Conservation (phyloP, 768 basidiomycete genomes). For the Boletus subparvulus region DNA sequence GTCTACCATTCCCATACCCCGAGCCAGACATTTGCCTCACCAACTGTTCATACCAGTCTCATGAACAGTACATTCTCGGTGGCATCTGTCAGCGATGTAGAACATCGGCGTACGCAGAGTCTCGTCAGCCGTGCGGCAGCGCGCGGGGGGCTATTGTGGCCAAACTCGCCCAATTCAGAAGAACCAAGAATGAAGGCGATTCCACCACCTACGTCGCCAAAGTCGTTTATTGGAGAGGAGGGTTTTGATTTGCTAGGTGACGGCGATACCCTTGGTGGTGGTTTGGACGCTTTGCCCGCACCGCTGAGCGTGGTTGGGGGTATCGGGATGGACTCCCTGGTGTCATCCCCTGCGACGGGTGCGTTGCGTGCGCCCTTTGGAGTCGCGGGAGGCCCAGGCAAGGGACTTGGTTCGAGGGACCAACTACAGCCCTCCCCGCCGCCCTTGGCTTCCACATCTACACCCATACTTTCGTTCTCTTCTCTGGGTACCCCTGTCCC, state of each 20-base stretch:
- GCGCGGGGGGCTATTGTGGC: slow-evolving; percentile 41
- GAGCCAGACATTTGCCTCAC: slow-evolving; percentile 14
- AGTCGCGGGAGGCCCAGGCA: not conserved
- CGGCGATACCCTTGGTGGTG: not conserved
- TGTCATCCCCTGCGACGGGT: not conserved
- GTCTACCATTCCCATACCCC: slow-evolving; percentile 20
- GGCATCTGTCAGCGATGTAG: slow-evolving; percentile 37
- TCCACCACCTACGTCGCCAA: slow-evolving; percentile 26
- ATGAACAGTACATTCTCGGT: slow-evolving; percentile 7
- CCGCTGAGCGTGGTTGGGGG: not conserved
- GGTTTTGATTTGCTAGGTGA: slow-evolving; percentile 22
- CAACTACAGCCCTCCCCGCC: slow-evolving; percentile 22
- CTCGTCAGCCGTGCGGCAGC: slow-evolving; percentile 58
- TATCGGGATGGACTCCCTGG: not conserved
- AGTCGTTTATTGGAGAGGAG: not conserved
- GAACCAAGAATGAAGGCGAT: slow-evolving; percentile 29
- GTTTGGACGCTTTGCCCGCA: not conserved
- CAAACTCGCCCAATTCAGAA: slow-evolving; percentile 21
- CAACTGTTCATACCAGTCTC: slow-evolving; percentile 15
- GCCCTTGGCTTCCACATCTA: slow-evolving; percentile 6
- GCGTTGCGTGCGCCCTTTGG: slow-evolving; percentile 1
- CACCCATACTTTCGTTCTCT: slow-evolving; percentile 21
- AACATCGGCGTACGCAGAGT: slow-evolving; percentile 57
- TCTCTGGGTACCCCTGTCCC: slow-evolving; percentile 7
- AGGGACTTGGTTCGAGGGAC: slow-evolving; percentile 1